Evolutionary conservation across 164 flowering plant species (phyloP).

Genomic region (Vitis amurensis): DNA sequence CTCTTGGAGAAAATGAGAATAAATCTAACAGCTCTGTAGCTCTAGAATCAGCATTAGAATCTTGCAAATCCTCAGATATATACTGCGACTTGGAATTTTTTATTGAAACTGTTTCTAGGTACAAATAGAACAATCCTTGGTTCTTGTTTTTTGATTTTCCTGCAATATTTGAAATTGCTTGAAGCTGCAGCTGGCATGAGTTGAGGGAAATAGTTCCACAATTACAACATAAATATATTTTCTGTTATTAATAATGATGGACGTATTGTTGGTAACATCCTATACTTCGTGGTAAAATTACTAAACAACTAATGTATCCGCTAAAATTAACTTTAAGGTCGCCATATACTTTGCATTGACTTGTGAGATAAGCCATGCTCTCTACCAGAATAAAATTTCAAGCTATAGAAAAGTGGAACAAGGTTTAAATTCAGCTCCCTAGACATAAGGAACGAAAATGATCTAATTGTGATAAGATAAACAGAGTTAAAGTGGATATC

Average conservation of each 20-base stretch:
- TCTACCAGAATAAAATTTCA: too few relatives aligned
- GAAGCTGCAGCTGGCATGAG: not conserved
- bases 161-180: conserved; percentile 27
- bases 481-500: too few relatives aligned
- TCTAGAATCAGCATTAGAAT: conserved; percentile 43
- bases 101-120: conserved; percentile 82
- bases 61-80: conserved; percentile 49
- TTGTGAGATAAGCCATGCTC: too few relatives aligned
- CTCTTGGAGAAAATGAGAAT: conserved; percentile 78
- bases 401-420: too few relatives aligned
- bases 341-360: too few relatives aligned
- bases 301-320: too few relatives aligned
- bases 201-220: not conserved
- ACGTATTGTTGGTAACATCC: too few relatives aligned
- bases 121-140: conserved; percentile 88
- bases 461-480: too few relatives aligned
- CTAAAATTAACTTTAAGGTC: too few relatives aligned
- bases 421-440: too few relatives aligned
- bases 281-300: too few relatives aligned
- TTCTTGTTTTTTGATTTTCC: conserved; percentile 87
- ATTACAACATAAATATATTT: not conserved
- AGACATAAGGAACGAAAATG: too few relatives aligned
- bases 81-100: conserved; percentile 81
- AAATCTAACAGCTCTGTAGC: conserved; percentile 62
- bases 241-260: not conserved